Percentiles rank a stretch among this genome's conserved stretches.
Conservation (phyloP, 768 basidiomycete species). For the Floccularia luteovirens region DNA sequence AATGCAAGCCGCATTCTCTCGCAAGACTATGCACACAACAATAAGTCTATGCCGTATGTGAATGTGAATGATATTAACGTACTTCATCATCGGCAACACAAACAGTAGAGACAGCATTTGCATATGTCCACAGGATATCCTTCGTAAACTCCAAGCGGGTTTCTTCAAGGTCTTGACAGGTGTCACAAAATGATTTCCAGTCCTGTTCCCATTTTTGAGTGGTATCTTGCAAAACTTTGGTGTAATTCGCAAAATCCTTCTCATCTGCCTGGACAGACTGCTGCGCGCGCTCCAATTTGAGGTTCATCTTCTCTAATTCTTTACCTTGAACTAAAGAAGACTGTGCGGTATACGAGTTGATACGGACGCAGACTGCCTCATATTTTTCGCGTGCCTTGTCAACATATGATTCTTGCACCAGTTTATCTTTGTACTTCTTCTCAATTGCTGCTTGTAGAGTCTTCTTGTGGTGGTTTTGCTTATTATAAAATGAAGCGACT, state of each 20-base stretch:
- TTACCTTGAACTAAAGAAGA: conserved; percentile 86
- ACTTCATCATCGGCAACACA: conserved; percentile 97
- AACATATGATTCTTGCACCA: conserved; percentile 80
- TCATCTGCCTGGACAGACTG: conserved; percentile 89
- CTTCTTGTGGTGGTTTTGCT: conserved; percentile 69
- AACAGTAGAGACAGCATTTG: conserved; percentile 92
- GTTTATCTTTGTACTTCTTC: conserved; percentile 86
- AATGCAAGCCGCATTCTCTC: conserved; percentile 81
- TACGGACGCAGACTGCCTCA: conserved; percentile 84
- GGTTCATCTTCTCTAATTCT: conserved; percentile 84
- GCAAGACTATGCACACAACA: conserved; percentile 56
- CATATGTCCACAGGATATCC: conserved; percentile 93
- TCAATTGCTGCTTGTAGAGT: conserved; percentile 71
- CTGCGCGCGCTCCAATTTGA: conserved; percentile 86
- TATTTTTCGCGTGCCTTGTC: conserved; percentile 90
- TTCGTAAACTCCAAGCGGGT: conserved; percentile 92
- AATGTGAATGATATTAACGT: conserved; percentile 12
- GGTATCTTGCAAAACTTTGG: conserved; percentile 72
- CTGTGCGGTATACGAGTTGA: conserved; percentile 93
- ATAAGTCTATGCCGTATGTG: conserved; percentile 3
- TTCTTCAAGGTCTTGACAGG: conserved; percentile 93
- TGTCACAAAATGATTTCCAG: conserved; percentile 94
- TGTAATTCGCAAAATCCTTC: conserved; percentile 86
- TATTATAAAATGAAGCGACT: conserved; percentile 48
- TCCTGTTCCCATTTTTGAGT: conserved; percentile 82